These are phyloP conservation scores for Lactarius psammicola DNA, from an alignment of 768 basidiomycete species.

Conservation along the genomic window DNA sequence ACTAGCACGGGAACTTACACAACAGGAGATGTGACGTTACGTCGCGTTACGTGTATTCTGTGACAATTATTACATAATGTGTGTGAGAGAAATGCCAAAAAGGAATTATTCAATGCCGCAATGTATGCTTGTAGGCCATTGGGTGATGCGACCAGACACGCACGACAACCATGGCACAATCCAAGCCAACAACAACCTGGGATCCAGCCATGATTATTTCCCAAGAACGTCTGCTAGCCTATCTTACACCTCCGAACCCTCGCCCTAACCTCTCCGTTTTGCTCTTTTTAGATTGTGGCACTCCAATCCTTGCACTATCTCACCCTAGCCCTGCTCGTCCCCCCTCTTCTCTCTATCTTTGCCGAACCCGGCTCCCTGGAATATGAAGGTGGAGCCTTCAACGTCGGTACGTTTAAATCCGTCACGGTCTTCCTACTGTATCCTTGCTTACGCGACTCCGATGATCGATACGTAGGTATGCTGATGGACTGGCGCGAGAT, in stretches of 20 bases:
- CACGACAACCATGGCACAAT: constrained; percentile 36
- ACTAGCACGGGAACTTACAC: not conserved
- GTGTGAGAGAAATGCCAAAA: not conserved
- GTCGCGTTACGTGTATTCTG: not conserved
- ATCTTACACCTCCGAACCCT: constrained; percentile 12
- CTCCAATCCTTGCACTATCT: constrained; percentile 94
- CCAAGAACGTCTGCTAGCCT: constrained; percentile 51
- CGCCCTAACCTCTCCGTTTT: constrained; percentile 14
- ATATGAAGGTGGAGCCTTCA: constrained; percentile 79
- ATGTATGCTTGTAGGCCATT: too few species aligned
- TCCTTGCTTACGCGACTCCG: constrained; percentile 9
- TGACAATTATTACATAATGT: not conserved
- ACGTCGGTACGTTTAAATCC: constrained; percentile 56
- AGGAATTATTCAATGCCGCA: not conserved
- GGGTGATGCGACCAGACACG: not conserved
- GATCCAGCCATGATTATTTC: constrained; percentile 86
- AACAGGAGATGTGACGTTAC: constrained; percentile 8
- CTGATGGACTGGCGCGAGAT: constrained; percentile 98
- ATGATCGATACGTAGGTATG: constrained; percentile 53
- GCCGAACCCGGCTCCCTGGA: constrained; percentile 67
- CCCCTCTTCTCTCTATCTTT: constrained; percentile 72
- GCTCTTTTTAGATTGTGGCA: constrained; percentile 70
- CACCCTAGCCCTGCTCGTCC: constrained; percentile 76
- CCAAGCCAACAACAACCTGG: constrained; percentile 62
- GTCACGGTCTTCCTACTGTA: not conserved